phyloP scores from a whole-genome alignment of 2,329 filamentous ascomycete genomes.

The Colletotrichum neosansevieriae region DNA sequence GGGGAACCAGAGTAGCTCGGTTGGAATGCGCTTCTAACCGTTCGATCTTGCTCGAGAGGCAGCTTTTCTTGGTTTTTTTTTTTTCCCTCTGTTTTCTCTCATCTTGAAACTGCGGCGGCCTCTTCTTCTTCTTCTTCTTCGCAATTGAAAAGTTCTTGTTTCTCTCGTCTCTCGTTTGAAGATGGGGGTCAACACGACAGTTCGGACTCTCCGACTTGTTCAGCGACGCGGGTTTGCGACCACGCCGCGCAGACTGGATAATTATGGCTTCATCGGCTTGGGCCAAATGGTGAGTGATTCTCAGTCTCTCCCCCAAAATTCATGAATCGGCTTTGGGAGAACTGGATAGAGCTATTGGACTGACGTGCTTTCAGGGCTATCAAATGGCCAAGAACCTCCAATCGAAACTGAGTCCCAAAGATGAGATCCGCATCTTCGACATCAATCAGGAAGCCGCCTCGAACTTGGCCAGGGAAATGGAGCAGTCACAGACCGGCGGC shows the following conservation, averaged over 20 bases:
- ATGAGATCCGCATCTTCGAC: constrained; percentile 67
- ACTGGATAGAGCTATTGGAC: background rate
- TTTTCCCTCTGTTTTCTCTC: background rate
- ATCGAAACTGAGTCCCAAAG: constrained; percentile 63
- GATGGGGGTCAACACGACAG: constrained; percentile 16
- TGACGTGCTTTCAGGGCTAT: constrained; percentile 60
- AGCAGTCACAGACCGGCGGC: constrained; percentile 55
- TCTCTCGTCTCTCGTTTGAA: too few species aligned
- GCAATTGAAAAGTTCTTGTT: too few species aligned
- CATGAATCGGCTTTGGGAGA: too few species aligned
- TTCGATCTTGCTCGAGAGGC: background rate
- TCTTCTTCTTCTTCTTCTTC: too few species aligned
- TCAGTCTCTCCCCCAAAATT: too few species aligned
- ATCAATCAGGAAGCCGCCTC: constrained; percentile 64
- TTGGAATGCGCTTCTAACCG: constrained; percentile 14
- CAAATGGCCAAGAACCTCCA: constrained; percentile 74
- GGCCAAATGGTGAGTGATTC: constrained; percentile 66
- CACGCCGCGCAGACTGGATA: constrained; percentile 60
- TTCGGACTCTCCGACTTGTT: constrained; percentile 47
- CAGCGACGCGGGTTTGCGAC: constrained; percentile 64
- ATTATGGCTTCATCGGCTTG: constrained; percentile 70
- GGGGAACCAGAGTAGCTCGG: constrained; percentile 16
- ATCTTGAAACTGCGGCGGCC: background rate
- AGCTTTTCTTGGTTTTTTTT: too few species aligned
- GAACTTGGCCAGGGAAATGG: constrained; percentile 62